These are phyloP conservation scores for Cutaneotrichosporon spelunceum DNA, from an alignment of 1,284 basidiomycete species.

Conservation along the genomic window DNA sequence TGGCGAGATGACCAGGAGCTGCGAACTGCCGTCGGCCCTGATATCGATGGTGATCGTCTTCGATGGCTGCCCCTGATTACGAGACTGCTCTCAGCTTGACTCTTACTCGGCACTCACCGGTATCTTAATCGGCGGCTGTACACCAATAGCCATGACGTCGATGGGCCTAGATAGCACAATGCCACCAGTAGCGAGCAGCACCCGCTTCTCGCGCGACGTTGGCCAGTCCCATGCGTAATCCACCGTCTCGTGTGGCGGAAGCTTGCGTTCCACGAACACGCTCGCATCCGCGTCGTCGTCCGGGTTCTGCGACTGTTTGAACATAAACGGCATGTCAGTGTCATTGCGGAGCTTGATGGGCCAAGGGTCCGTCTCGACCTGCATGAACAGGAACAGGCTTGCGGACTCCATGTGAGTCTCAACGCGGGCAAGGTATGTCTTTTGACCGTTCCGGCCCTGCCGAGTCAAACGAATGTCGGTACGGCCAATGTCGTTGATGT, in stretches of 20 bases:
- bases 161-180: constrained; percentile 62
- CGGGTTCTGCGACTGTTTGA: constrained; percentile 69
- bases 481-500: constrained; percentile 83
- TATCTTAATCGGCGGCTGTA: constrained; percentile 85
- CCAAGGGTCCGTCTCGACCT: constrained; percentile 68
- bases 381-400: constrained; percentile 80
- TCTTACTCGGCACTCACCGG: constrained; percentile 21
- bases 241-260: constrained; percentile 29
- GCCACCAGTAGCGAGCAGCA: constrained; percentile 66
- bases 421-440: constrained; percentile 66
- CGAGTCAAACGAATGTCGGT: constrained; percentile 65
- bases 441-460: constrained; percentile 50
- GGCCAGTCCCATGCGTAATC: constrained; percentile 94
- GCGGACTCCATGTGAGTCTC: constrained; percentile 84
- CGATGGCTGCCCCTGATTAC: constrained; percentile 50
- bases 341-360: constrained; percentile 90
- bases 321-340: constrained; percentile 67
- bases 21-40: constrained; percentile 81
- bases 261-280: constrained; percentile 25
- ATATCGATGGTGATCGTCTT: constrained; percentile 84
- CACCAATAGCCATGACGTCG: constrained; percentile 96
- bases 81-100: constrained; percentile 12
- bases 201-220: constrained; percentile 75
- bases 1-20: constrained; percentile 80
- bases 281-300: constrained; percentile 53